These are phyloP conservation scores for Ogataea haglerorum DNA, from an alignment of 805 yeast species.

Conservation along the genomic window DNA sequence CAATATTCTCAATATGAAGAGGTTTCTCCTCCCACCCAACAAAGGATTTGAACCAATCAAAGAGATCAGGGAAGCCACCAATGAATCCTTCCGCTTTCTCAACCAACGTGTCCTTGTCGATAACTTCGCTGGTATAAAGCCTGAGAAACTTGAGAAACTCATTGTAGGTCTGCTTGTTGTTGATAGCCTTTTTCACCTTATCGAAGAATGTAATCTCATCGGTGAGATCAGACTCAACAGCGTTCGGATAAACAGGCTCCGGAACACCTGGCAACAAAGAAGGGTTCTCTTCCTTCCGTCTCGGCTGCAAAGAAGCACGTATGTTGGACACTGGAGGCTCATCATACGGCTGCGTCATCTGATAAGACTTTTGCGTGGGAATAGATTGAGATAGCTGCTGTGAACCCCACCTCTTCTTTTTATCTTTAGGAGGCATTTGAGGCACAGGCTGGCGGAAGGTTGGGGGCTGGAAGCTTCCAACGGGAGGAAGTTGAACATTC, in stretches of 20 bases:
- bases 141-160: conserved; percentile 89
- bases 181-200: conserved; percentile 82
- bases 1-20: conserved; percentile 80
- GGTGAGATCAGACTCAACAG: conserved; percentile 57
- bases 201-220: conserved; percentile 92
- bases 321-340: conserved; percentile 50
- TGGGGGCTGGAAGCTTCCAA: conserved; percentile 82
- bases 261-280: conserved; percentile 82
- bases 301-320: conserved; percentile 32
- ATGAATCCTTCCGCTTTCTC: conserved; percentile 82
- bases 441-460: conserved; percentile 29
- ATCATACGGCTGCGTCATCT: conserved; percentile 29
- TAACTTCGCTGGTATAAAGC: conserved; percentile 84
- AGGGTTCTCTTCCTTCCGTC: conserved; percentile 44
- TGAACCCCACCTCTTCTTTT: conserved; percentile 28
- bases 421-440: conserved; percentile 23
- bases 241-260: conserved; percentile 66
- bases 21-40: conserved; percentile 88
- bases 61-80: conserved; percentile 74
- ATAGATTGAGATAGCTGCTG: conserved; percentile 17
- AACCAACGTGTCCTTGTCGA: conserved; percentile 77
- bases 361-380: conserved; percentile 13
- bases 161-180: conserved; percentile 84
- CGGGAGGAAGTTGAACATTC: conserved; percentile 71
- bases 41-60: conserved; percentile 88